Base-by-base conservation (phyloP, 176 grass and related monocot genomes). In the Triticum dicoccoides region DNA sequence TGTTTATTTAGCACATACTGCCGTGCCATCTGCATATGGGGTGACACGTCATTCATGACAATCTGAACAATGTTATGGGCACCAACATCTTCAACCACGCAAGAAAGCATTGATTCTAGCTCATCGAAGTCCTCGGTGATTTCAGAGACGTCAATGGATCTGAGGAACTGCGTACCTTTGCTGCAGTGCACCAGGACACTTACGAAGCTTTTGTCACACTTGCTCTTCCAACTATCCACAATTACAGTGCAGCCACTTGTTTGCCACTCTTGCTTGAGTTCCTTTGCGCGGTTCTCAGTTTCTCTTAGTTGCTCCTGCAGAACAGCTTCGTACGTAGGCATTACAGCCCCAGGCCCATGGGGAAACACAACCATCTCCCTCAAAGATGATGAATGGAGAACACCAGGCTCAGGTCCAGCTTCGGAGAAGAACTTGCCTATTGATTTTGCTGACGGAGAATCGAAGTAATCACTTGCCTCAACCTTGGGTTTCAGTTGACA, bases 351-450 rank as follows among this genome's bases (percentile, higher is more conserved):
- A 52, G 77, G 10, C 6, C 86, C 89, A 38, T 79, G 37, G 34
- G 54, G 54, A 67, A 94, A 74, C 69, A 78, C 86, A 66, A 95
- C 78, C 90, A 98, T 86, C 14, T 74, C 80, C 54, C 82, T 79
- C 80, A 91, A 95, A 74, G 91, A 95, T 9, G 91, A 84, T 25
- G 93, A 83, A 20, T 84, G 88, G 2, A 92, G 25, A 87, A 89
- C 80, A 79, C 79, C 69, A 73, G 86, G 87, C 64, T 91, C 91
- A 86, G 94, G 82, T 39, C 88, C 86, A 56, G 88, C 88, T 63
- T 95, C 90, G 13, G 86, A 87, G 61, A 95, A 86, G 61, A 98
- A 90, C 74, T 80, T 92, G 32, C 93, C 93, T 51, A 98, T 86
- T 80, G 80, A 86, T 77, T 87, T 94, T 41, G 83, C 77, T 67